Percentiles rank a stretch among this genome's conserved stretches.
These are phyloP conservation scores for Pythium scleroteichum DNA, from an alignment of 352 stramenopile genomes.

Conservation along the genomic window DNA sequence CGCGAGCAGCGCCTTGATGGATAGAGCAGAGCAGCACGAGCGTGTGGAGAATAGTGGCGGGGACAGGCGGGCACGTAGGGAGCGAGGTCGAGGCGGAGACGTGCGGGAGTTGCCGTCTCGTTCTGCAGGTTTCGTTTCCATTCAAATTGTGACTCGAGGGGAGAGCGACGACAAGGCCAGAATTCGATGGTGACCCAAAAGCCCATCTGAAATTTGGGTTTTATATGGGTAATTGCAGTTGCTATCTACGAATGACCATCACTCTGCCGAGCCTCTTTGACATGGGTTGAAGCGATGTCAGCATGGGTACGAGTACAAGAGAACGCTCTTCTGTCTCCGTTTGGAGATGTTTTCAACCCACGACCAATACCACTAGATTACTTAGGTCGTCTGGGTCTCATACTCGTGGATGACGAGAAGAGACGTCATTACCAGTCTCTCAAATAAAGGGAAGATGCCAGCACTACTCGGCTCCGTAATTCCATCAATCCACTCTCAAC, in stretches of 20 bases:
- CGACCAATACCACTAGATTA: background rate
- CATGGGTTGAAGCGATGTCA: conserved; percentile 3
- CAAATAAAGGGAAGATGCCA: too few species aligned
- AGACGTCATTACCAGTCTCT: too few species aligned
- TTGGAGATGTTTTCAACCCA: background rate
- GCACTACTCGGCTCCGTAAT: too few species aligned
- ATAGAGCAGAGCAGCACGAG: background rate
- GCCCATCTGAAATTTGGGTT: conserved; percentile 3
- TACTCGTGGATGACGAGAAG: too few species aligned
- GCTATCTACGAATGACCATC: conserved; percentile 1
- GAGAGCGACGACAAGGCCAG: conserved; percentile 8
- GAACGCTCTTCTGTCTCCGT: background rate
- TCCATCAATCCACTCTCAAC: too few species aligned
- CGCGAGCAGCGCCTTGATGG: conserved; percentile 2
- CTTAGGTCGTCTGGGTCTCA: too few species aligned
- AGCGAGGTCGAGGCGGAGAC: background rate
- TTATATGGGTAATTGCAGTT: conserved; percentile 18
- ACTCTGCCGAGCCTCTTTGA: conserved; percentile 6
- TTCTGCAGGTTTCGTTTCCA: conserved; percentile 24
- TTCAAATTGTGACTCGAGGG: conserved; percentile 22
- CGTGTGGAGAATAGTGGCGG: background rate
- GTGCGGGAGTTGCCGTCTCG: background rate
- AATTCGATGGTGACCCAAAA: conserved; percentile 22
- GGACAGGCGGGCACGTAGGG: background rate
- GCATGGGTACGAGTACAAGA: too few species aligned